These are phyloP conservation scores for Sanghuangporus sanghuang DNA, from an alignment of 1,284 basidiomycete genomes.

Conservation along the genomic window DNA sequence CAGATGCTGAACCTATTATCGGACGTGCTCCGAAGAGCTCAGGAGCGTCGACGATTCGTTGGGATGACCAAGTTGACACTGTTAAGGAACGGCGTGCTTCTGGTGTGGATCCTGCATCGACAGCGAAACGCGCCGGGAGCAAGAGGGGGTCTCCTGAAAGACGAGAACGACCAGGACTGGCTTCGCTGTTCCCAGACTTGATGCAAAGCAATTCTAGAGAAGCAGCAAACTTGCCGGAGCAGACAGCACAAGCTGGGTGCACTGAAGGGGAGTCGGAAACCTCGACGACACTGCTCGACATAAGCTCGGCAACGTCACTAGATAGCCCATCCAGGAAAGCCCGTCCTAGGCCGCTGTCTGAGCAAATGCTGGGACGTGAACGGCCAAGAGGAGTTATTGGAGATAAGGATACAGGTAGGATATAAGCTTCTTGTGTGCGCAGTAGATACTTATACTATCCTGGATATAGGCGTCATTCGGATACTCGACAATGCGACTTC, in stretches of 20 bases:
- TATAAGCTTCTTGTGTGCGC: not conserved
- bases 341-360: constrained; percentile 55
- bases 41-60: constrained; percentile 41
- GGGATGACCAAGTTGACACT: constrained; percentile 61
- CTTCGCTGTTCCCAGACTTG: constrained; percentile 44
- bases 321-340: constrained; percentile 49
- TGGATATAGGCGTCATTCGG: constrained; percentile 50
- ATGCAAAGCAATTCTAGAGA: constrained; percentile 19
- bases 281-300: constrained; percentile 24
- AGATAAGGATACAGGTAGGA: constrained; percentile 44
- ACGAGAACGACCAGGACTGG: constrained; percentile 41
- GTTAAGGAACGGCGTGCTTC: constrained; percentile 44
- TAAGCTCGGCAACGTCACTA: constrained; percentile 10
- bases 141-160: constrained; percentile 26
- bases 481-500: constrained; percentile 71
- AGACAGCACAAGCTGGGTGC: constrained; percentile 39
- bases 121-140: constrained; percentile 23
- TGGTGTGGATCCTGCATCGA: constrained; percentile 34
- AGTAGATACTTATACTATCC: not conserved
- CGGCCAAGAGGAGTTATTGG: constrained; percentile 50
- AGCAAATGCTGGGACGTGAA: constrained; percentile 48
- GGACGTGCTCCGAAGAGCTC: constrained; percentile 14
- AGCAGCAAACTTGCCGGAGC: constrained; percentile 10
- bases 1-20: constrained; percentile 24
- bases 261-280: constrained; percentile 39